Evolutionary conservation across 176 grass and related monocot species (phyloP), one percentile per base, ranked within the genome.

Genomic region (Hsuehochloa calcarea): DNA sequence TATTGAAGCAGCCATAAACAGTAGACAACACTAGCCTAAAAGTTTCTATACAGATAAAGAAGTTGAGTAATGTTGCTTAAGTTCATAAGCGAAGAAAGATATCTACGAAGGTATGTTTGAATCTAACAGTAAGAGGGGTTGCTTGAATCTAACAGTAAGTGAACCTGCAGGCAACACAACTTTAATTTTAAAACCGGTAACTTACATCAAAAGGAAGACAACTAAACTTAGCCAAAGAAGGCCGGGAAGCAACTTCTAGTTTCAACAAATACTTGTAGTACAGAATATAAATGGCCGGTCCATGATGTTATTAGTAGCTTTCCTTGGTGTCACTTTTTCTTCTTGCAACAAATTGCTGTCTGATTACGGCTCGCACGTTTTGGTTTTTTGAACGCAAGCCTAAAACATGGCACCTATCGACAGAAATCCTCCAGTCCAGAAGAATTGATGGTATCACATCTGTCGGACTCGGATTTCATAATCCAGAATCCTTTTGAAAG

Each of bases 301-400:
- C 82, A 82, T 39, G 66, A n/a, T 69, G 71, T n/a, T 65, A 68
- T 7, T 19, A 59, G 37, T 59, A 60, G 68, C 26, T 86, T 54
- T 50, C 14, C n/a, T 69, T 46, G 61, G 23, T 34, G 71, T 82
- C 70, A 75, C 19, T 68, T 87, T 82, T 75, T 65, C 44, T 13
- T 14, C 14, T 50, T 15, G 62, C 61, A 47, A 82, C 35, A 75
- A 82, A 60, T 75, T 81, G 52, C 7, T 90, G 47, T 79, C 43
- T 68, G 16, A 27, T 68, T 60, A 78, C 5, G 22, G 65, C 37
- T 83, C 13, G 58, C 47, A 79, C 50, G 40, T 83, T 90, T 77
- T 68, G 2, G 1, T 49, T 50, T 90, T 4, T 26, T 68, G 3
- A 50, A 55, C 59, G 38, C 35, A 75, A 27, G 59, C 27, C 39